Evolutionary conservation across 768 basidiomycete genomes (phyloP).

Genomic region (Rhizopogon vinicolor): DNA sequence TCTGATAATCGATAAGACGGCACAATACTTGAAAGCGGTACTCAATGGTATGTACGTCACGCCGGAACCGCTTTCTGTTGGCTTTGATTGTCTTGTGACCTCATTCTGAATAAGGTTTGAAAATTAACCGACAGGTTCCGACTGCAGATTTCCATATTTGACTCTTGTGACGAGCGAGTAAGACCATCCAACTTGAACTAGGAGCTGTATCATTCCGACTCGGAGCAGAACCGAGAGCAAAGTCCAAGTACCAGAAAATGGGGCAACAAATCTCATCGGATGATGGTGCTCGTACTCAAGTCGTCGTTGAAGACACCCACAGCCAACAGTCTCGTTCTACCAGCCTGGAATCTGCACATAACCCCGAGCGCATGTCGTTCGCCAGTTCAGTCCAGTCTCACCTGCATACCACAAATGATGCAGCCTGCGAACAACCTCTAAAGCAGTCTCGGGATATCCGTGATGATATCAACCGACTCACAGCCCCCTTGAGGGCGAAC

Average conservation of each 20-base stretch:
- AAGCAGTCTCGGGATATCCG: not conserved
- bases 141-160: too few species aligned
- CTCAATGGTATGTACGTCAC: too few species aligned
- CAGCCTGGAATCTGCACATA: not conserved
- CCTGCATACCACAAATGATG: not conserved
- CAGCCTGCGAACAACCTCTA: not conserved
- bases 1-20: too few species aligned
- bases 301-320: not conserved
- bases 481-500: conserved; percentile 13
- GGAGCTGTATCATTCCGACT: not conserved
- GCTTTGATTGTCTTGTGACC: too few species aligned
- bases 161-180: too few species aligned
- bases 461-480: not conserved
- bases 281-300: not conserved
- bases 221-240: too few species aligned
- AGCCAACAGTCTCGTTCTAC: not conserved
- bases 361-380: not conserved
- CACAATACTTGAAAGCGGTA: too few species aligned
- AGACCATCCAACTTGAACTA: too few species aligned
- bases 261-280: not conserved
- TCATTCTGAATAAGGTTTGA: too few species aligned
- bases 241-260: not conserved
- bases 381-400: not conserved
- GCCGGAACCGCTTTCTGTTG: too few species aligned
- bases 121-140: too few species aligned